Base-by-base conservation (phyloP, 768 basidiomycete species). In the Suillus lakei region DNA sequence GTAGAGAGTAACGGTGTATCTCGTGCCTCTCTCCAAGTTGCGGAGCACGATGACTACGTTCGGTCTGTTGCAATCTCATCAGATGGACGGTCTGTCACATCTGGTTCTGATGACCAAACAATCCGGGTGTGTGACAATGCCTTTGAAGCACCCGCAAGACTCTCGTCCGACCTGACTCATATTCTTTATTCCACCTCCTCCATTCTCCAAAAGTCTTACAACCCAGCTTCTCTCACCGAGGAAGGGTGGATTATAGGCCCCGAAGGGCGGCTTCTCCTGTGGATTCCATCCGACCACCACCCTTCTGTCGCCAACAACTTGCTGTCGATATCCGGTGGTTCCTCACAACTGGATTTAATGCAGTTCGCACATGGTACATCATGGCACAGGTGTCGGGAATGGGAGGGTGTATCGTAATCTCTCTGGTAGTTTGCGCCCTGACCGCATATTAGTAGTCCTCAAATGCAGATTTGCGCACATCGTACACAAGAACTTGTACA, bases 111-210 rank as follows among this genome's bases (percentile, higher is more conserved):
- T 18, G 69, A 69, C 66, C 28, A 43, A 10, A 63, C 61, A 7
- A 28, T 66, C 43, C 46, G 44, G n/a, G n/a, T 67, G 32, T 71
- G 70, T 66, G 62, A 70, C 56, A 62, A 51, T 16, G 10, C n/a
- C n/a, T 12, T 28, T 16, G 16, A 51, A 7, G 16, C 16, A 18
- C 26, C 44, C n/a, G 4, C 30, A 26, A 30, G 28, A 7, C 34
- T 34, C 44, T 50, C 46, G 18, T 61, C 61, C 36, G 15, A 44
- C 10, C 21, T 30, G 13, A 15, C 39, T 32, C 15, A 46, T 48
- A 30, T 21, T 34, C 18, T 50, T 26, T 36, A 4, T 46, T 43
- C 23, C 10, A 10, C 21, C 50, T 46, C n/a, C n/a, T 21, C n/a
- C n/a, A n/a, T 13, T 46, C 44, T 46, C 10, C 43, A n/a, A n/a